Conservation (phyloP, 1,139 yeast genomes). For the Sugiyamaella japonica region DNA sequence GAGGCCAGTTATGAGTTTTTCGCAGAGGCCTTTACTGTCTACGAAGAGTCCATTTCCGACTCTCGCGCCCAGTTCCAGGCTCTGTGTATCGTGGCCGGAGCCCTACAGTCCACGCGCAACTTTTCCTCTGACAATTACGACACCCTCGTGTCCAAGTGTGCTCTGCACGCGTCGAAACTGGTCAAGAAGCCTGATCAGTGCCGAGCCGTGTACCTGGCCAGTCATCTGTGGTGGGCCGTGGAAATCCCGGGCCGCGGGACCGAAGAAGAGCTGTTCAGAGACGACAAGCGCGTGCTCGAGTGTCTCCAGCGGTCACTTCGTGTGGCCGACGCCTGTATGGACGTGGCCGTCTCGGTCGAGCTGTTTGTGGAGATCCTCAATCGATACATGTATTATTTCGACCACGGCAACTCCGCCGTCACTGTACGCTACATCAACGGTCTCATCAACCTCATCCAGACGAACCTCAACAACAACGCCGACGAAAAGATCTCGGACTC, state of each 20-base stretch:
- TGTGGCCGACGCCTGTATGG: slow-evolving; percentile 93
- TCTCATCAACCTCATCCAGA: slow-evolving; percentile 75
- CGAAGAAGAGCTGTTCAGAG: slow-evolving; percentile 44
- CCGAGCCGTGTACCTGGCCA: slow-evolving; percentile 80
- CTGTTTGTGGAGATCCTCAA: slow-evolving; percentile 87
- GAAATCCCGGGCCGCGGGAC: slow-evolving; percentile 46
- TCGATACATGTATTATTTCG: slow-evolving; percentile 78
- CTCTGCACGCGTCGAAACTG: slow-evolving; percentile 83
- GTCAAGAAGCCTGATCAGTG: slow-evolving; percentile 94
- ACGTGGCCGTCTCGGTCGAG: slow-evolving; percentile 72
- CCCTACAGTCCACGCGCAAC: slow-evolving; percentile 59
- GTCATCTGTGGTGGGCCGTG: slow-evolving; percentile 93
- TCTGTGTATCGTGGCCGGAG: slow-evolving; percentile 57
- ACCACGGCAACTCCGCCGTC: slow-evolving; percentile 74
- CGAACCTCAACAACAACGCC: slow-evolving; percentile 55
- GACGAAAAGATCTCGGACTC: slow-evolving; percentile 41
- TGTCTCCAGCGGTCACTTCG: slow-evolving; percentile 75
- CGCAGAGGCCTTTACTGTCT: slow-evolving; percentile 82
- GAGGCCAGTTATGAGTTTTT: slow-evolving; percentile 85
- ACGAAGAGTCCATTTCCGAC: slow-evolving; percentile 76
- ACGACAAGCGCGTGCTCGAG: slow-evolving; percentile 63
- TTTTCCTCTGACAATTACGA: slow-evolving; percentile 67
- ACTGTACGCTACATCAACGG: slow-evolving; percentile 80
- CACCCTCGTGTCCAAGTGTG: slow-evolving; percentile 76
- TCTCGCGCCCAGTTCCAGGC: slow-evolving; percentile 60